Conservation (phyloP, 2,329 filamentous ascomycete genomes). For the Neofusicoccum laricinum region DNA sequence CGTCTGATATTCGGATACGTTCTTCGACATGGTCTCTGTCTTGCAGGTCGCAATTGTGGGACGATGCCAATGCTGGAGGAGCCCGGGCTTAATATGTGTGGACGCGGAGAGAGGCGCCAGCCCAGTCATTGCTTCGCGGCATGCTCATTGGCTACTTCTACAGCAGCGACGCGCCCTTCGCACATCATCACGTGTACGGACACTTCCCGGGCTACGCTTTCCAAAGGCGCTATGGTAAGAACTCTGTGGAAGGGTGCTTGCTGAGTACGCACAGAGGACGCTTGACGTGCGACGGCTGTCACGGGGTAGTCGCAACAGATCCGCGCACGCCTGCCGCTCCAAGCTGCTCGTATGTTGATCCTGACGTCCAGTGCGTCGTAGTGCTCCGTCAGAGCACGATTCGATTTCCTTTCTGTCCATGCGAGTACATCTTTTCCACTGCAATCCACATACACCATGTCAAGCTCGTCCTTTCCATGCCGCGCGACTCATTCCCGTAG, state of each 20-base stretch:
- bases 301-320: no score
- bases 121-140: background rate
- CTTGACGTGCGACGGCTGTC: no score
- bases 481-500: background rate
- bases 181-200: background rate
- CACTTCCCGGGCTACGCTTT: no score
- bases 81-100: background rate
- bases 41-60: background rate
- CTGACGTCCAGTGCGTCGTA: no score
- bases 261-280: no score
- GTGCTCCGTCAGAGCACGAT: background rate
- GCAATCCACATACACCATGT: background rate
- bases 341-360: no score
- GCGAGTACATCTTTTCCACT: no score
- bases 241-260: no score
- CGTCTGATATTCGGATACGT: constrained; percentile 33
- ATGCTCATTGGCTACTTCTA: background rate
- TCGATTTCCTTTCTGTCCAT: no score
- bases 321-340: no score
- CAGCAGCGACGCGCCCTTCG: background rate
- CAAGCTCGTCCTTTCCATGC: background rate
- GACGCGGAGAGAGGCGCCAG: background rate
- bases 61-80: background rate
- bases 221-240: no score
- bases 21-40: constrained; percentile 22